Conservation (phyloP, 2,329 filamentous ascomycete genomes). For the Lasiodiplodia gonubiensis region DNA sequence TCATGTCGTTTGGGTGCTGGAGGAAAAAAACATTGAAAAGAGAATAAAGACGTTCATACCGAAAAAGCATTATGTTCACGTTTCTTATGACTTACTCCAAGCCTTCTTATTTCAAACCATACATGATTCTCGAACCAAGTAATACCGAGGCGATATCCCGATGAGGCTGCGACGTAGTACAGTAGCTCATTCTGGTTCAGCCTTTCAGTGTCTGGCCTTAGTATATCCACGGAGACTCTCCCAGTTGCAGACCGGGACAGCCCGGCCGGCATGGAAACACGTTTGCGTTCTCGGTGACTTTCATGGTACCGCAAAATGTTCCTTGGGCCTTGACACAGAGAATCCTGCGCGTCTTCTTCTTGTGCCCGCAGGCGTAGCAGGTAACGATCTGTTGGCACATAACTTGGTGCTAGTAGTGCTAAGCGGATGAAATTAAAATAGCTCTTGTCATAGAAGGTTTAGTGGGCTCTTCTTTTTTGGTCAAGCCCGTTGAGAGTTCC, state of each 20-base stretch:
- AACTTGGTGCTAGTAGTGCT: not conserved
- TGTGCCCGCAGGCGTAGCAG: slow-evolving; percentile 18
- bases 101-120: not conserved
- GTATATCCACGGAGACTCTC: slow-evolving; percentile 11
- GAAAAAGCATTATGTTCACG: not conserved
- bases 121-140: not conserved
- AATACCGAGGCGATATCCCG: not conserved
- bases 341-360: slow-evolving; percentile 12
- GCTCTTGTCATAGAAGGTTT: not conserved
- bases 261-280: not conserved
- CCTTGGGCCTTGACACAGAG: slow-evolving; percentile 6
- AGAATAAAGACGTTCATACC: not conserved
- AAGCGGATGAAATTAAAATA: not conserved
- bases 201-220: not conserved
- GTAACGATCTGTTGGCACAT: slow-evolving; percentile 1
- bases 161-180: not conserved
- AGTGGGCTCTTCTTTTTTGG: too few relatives aligned
- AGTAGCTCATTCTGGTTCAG: not conserved
- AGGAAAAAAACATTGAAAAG: not conserved
- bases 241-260: not conserved
- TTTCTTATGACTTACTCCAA: not conserved
- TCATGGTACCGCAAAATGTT: not conserved
- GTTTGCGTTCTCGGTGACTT: slow-evolving; percentile 1
- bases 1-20: not conserved
- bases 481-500: not conserved